Evolutionary conservation across 768 basidiomycete species (phyloP).

Genomic region (Boletales sp.): DNA sequence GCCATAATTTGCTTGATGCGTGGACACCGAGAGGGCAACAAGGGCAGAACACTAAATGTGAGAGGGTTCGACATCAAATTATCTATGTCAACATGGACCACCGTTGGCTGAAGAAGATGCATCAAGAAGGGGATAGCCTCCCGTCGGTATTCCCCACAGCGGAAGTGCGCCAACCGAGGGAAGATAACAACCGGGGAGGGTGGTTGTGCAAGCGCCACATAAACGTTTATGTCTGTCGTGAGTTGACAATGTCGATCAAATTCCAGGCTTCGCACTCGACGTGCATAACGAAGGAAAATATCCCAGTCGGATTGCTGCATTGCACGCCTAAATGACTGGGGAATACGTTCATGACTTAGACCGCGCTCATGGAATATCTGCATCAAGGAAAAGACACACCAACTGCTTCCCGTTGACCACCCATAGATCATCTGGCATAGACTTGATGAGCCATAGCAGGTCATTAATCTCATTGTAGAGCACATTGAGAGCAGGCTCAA

Average conservation of each 20-base stretch:
- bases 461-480: slow-evolving; percentile 30
- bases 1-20: slow-evolving; percentile 27
- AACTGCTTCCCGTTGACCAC: slow-evolving; percentile 29
- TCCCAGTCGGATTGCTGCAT: slow-evolving; percentile 26
- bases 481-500: slow-evolving; percentile 30
- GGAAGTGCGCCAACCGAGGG: slow-evolving; percentile 26
- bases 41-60: slow-evolving; percentile 14
- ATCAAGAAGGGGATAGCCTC: slow-evolving; percentile 22
- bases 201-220: slow-evolving; percentile 11
- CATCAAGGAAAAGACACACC: slow-evolving; percentile 10
- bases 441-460: slow-evolving; percentile 31
- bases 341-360: slow-evolving; percentile 3
- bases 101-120: slow-evolving; percentile 23
- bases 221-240: slow-evolving; percentile 22
- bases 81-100: slow-evolving; percentile 27
- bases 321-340: slow-evolving; percentile 21
- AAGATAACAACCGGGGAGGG: slow-evolving; percentile 19
- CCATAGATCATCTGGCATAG: slow-evolving; percentile 31
- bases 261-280: slow-evolving; percentile 29
- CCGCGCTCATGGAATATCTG: neutral
- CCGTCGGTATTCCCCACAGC: slow-evolving; percentile 22
- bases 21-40: slow-evolving; percentile 20
- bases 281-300: slow-evolving; percentile 26
- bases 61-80: slow-evolving; percentile 26
- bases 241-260: slow-evolving; percentile 25